Conservation (phyloP, 106 monocot genomes). For the Allium sativum region DNA sequence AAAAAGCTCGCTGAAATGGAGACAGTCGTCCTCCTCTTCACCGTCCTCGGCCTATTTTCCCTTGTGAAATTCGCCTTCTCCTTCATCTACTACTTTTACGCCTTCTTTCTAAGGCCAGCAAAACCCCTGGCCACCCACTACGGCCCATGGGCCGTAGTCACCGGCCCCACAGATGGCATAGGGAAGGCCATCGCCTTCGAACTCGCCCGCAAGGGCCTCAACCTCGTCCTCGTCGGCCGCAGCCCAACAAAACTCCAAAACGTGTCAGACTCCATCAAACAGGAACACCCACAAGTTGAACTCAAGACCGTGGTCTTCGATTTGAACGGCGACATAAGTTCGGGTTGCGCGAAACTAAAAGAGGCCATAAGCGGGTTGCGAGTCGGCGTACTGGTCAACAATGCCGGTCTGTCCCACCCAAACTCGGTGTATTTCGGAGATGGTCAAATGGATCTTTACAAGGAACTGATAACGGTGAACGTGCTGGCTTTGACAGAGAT, state of each 20-base stretch:
- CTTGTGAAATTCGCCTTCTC: constrained; percentile 17
- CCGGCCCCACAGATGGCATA: constrained; percentile 86
- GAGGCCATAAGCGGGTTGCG: constrained; percentile 41
- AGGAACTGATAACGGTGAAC: constrained; percentile 64
- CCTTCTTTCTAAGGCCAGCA: constrained; percentile 60
- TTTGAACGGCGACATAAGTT: constrained; percentile 16
- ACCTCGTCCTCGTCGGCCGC: constrained; percentile 77
- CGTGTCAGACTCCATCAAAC: constrained; percentile 28
- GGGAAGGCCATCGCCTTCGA: constrained; percentile 66
- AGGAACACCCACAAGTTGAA: constrained; percentile 3
- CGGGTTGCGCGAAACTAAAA: background rate
- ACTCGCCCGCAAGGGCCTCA: constrained; percentile 49
- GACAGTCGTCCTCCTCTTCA: constrained; percentile 1
- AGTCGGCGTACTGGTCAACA: constrained; percentile 71
- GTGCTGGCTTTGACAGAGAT: constrained; percentile 46
- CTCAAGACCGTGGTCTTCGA: constrained; percentile 55
- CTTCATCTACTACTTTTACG: constrained; percentile 39
- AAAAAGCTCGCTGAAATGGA: no score
- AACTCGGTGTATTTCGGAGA: constrained; percentile 63
- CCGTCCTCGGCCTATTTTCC: constrained; percentile 34
- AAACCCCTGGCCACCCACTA: constrained; percentile 43
- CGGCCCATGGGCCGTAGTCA: constrained; percentile 85
- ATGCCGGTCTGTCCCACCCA: constrained; percentile 53
- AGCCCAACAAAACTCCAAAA: constrained; percentile 52
- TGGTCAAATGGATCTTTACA: constrained; percentile 44